Evolutionary conservation across 1,139 yeast genomes (phyloP), one percentile per base, ranked within the genome.

Genomic region (Blastobotrys niveus): DNA sequence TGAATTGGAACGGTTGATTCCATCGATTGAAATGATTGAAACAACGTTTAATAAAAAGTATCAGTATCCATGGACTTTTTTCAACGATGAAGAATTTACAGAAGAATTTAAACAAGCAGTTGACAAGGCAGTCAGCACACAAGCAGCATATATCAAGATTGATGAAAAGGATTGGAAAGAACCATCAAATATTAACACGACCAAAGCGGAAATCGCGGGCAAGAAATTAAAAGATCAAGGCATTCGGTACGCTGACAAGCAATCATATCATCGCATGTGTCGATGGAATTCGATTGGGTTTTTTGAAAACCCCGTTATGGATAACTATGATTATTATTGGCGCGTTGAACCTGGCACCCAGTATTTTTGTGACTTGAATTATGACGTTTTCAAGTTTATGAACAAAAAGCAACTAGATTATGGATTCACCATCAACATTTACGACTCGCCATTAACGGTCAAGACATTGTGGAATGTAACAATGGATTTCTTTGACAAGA

Each of bases 241-340:
- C 15, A 76, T 84, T 8, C 81, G 82, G 3, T 82, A 83, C 57
- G 85, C 89, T 1, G 67, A 69, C 32, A 70, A 65, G 61, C 64
- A 59, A n/a, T 79, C 86, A 0, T 84, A 84, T 58, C 91, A 82
- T 55, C 79, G 82, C 56, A 83, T 83, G 93, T 83, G 93, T 57
- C 68, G 91, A 25, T 82, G 77, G 66, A 79, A 83, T 59, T 79
- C 82, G 52, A 79, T 80, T 12, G 67, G 66, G 49, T 81, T 84
- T 55, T 82, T 71, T 61, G 70, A 79, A 40, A 73, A 82, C 50
- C 84, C 84, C 1, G 77, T 76, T 46, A 60, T 84, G 58, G 67
- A 67, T 40, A 66, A 79, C 47, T 74, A 65, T 57, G 66, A 66
- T 49, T 84, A 80, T 65, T 84, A 82, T 61, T 84, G 94, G 94